Percentiles rank a stretch among this genome's conserved stretches.
phyloP scores from a whole-genome alignment of 208 protist genomes.

The Trypanosoma avium region DNA sequence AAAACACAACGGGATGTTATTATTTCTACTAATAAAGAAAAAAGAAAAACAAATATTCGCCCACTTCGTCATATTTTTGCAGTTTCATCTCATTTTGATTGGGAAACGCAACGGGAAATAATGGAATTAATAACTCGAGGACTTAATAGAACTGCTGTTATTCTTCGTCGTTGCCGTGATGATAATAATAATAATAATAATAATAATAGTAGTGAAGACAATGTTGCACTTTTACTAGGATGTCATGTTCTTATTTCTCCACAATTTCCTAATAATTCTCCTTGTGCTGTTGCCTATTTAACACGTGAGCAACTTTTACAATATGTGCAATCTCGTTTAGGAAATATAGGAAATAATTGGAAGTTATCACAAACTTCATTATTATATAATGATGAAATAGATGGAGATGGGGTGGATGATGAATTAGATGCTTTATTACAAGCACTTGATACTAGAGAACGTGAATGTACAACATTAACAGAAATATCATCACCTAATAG shows the following conservation, averaged over 20 bases:
- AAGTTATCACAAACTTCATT: too few relatives aligned
- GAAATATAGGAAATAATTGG: neutral
- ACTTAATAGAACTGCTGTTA: slow-evolving; percentile 30
- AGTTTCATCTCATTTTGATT: slow-evolving; percentile 37
- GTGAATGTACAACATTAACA: neutral
- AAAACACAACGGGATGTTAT: too few relatives aligned
- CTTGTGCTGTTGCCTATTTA: neutral
- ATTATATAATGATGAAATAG: neutral
- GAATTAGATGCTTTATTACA: slow-evolving; percentile 19
- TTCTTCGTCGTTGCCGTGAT: slow-evolving; percentile 18
- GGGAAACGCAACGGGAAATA: slow-evolving; percentile 22
- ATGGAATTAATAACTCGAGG: slow-evolving; percentile 18
- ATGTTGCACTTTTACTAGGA: slow-evolving; percentile 33
- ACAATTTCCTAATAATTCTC: neutral
- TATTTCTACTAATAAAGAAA: neutral
- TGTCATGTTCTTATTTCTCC: slow-evolving; percentile 32
- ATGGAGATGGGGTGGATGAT: slow-evolving; percentile 9
- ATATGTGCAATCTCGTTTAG: slow-evolving; percentile 1
- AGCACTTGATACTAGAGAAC: neutral
- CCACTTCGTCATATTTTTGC: slow-evolving; percentile 30
- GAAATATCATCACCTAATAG: neutral
- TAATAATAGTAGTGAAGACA: neutral
- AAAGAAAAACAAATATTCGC: neutral
- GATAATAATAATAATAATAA: too few relatives aligned
- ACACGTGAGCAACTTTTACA: slow-evolving; percentile 13